Conservation (phyloP, 345 rosid species). For the Theobroma cacao region DNA sequence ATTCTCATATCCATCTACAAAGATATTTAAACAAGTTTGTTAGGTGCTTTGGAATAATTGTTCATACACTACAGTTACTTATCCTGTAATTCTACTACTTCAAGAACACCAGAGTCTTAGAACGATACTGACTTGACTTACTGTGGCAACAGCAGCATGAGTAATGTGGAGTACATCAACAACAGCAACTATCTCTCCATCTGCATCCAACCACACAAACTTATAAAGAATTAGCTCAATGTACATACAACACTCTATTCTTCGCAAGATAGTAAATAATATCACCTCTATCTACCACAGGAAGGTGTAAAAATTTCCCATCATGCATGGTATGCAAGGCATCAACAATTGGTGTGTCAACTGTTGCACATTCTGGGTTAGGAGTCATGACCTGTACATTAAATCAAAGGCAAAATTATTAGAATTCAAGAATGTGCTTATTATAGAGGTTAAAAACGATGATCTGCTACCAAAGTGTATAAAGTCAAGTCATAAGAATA, state of each 20-base stretch:
- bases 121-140: constrained; percentile 36
- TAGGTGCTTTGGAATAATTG: not conserved
- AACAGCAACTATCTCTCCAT: constrained; percentile 77
- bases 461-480: not conserved
- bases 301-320: constrained; percentile 98
- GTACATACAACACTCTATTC: constrained; percentile 11
- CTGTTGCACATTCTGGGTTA: constrained; percentile 87
- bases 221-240: constrained; percentile 18
- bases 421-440: not conserved
- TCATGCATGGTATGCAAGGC: constrained; percentile 95
- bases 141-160: constrained; percentile 97
- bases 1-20: not conserved
- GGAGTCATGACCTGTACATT: constrained; percentile 86
- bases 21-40: not conserved
- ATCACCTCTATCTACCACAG: constrained; percentile 81
- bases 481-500: not conserved
- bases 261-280: constrained; percentile 1
- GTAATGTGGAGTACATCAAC: constrained; percentile 87
- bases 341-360: constrained; percentile 92
- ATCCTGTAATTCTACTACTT: constrained; percentile 11
- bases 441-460: not conserved
- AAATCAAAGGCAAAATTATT: constrained; percentile 10
- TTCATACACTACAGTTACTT: not conserved
- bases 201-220: constrained; percentile 42
- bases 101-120: constrained; percentile 7